phyloP scores from a whole-genome alignment of 108 stramenopile species.

The Conticribra weissflogii region DNA sequence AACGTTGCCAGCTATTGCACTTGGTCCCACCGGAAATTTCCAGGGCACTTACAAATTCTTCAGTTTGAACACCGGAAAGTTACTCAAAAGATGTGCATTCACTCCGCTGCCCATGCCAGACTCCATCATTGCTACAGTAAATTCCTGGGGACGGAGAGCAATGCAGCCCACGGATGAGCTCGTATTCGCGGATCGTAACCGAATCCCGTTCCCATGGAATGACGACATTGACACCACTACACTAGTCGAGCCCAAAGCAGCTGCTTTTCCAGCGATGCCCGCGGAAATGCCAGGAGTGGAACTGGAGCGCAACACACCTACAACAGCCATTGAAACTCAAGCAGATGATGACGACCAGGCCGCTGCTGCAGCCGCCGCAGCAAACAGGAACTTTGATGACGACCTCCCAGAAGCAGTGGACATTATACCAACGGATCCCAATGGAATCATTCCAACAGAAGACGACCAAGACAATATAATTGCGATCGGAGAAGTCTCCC shows the following conservation, averaged over 20 bases:
- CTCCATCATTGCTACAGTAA: constrained; percentile 25
- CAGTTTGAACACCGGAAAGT: constrained; percentile 17
- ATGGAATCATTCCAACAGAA: not conserved
- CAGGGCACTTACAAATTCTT: constrained; percentile 49
- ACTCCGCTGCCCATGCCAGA: too few relatives aligned
- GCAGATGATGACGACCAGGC: not conserved
- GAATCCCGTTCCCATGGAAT: not conserved
- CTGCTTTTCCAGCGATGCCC: not conserved
- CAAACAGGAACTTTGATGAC: not conserved
- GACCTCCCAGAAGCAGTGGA: not conserved
- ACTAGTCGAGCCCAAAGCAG: not conserved
- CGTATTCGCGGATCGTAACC: constrained; percentile 1
- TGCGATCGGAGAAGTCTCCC: not conserved
- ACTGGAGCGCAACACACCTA: not conserved
- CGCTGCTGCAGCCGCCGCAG: not conserved
- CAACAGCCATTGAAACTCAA: not conserved
- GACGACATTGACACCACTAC: constrained; percentile 11
- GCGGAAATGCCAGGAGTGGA: constrained; percentile 14
- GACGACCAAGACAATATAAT: constrained; percentile 11
- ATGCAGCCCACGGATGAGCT: constrained; percentile 24
- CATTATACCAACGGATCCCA: not conserved
- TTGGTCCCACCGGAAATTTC: too few relatives aligned
- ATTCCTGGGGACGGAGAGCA: too few relatives aligned
- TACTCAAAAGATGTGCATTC: constrained; percentile 21
- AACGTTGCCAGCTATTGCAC: too few relatives aligned